Evolutionary conservation across 225 moss, liverwort and hornwort genomes (phyloP), one percentile per base, ranked within the genome.

Genomic region (Straminergon stramineum): DNA sequence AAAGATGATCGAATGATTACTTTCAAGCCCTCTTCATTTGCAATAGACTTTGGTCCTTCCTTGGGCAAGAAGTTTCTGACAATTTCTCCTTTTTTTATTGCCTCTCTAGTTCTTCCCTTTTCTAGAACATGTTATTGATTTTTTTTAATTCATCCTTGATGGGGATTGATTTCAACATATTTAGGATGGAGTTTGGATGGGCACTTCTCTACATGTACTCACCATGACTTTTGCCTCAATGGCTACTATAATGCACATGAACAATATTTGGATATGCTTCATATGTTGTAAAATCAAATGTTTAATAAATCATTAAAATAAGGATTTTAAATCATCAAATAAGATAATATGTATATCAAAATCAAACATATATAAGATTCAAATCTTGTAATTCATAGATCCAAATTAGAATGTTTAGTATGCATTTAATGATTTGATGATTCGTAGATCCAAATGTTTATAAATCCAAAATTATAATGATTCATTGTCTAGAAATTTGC

Each of bases 31-130:
- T 35, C 1, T 24, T 56, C 37, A 78, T 39, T n/a, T n/a, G 27
- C 0, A 0, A 0, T 21, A 13, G 21, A 21, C 12, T 34, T 6
- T 13, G 0, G 31, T 77, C 13, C 1, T 79, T 27, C 1, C 2
- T 1, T 10, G 0, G 4, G 26, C 0, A 27, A 10, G 26, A 56
- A 37, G 1, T 79, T 79, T 79, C 2, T 0, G 0, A 1, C 0
- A 14, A 0, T 7, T 2, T 39, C 0, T 26, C 19, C 2, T 28
- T 24, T 0, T 24, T 9, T 0, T 17, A 56, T 37, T 56, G 4
- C 0, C 0, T 37, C 15, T 78, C 3, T 0, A 2, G 2, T 23
- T 20, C 0, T 55, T 51, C 56, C 9, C 0, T 37, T 79, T 37
- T 0, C 1, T 10, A 0, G 4, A 53, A 1, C 5, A 55, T 78